Base-by-base conservation (phyloP, 352 stramenopile genomes). In the Blastocystis sp. region DNA sequence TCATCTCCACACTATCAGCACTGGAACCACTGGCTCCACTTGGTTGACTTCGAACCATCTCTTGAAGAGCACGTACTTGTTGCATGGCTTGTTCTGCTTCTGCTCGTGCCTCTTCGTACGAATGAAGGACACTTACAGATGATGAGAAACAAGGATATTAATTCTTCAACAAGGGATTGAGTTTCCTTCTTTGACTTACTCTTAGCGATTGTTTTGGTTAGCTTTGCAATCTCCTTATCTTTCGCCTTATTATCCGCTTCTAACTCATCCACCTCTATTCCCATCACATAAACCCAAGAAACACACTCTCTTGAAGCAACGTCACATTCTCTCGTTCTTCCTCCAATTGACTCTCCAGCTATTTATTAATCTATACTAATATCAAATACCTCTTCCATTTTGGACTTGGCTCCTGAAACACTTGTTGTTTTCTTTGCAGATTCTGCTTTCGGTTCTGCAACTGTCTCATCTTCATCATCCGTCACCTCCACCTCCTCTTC, bases 141-240 rank as follows among this genome's bases (percentile, higher is more conserved):
- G n/a, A 37, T 49, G 9, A 29, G 12, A 16, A 63, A 63, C n/a
- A 11, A 59, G 69, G 69, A 80, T 80, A 80, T 80, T 5, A 86
- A 19, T 74, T 77, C 52, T 21, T 86, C 32, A 12, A 86, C 21
- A 5, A 86, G 42, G 16, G 51, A 5, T 27, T 63, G 54, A 27
- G 57, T 35, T 19, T 86, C 75, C 61, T 86, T 86, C 75, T 86
- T 86, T 24, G 75, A 86, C n/a, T 86, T 86, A 43, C 57, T 59
- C 61, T 86, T 86, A 6, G 35, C 7, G 21, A 86, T 58, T 4
- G 75, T 27, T 58, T 86, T 86, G 51, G 59, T 80, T 19, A 80
- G 69, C 24, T 80, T 80, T n/a, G 69, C 69, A n/a, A 80, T 42
- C 29, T 80, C 69, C 51, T 63, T 80, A 42, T 80, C 69, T 42